Evolutionary conservation across 805 yeast species (phyloP), one percentile per base, ranked within the genome.

Genomic region (Myxozyma mucilagina): DNA sequence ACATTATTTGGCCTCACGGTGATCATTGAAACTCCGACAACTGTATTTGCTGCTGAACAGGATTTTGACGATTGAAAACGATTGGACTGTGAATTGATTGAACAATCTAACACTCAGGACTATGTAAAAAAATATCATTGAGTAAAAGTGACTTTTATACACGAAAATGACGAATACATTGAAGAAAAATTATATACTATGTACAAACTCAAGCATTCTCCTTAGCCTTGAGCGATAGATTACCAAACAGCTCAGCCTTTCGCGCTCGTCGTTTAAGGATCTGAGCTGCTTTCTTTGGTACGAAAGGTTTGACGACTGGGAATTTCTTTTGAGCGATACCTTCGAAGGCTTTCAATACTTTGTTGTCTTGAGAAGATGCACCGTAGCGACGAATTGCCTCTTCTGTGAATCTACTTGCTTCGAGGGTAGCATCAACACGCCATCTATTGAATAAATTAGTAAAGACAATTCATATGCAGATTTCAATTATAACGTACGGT

Each of bases 241-340:
- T 41, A 24, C 47, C 35, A 29, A 48, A 60, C 3, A 11, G 43
- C 7, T 56, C 57, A 3, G 50, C 48, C 7, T 29, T 44, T 47
- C 52, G 56, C n/a, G 61, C 54, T 38, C 18, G 11, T 11, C 53
- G 53, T 29, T 35, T 43, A 31, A 62, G 42, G 44, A 24, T 29
- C 49, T 53, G 45, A 4, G 47, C 63, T 4, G 53, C 51, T n/a
- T 72, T 74, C 69, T 77, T 80, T 47, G 90, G 82, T n/a, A 87
- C 77, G 68, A 84, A 88, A 20, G 89, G 86, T 74, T 80, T 79
- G 8, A 89, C 82, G n/a, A 82, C 80, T 44, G 84, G 86, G 32
- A 80, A 80, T 64, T 81, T 80, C 14, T 84, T 82, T 14, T 85
- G 86, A 51, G 81, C 73, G 60, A 87, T 76, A 24, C 97, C 97